phyloP scores from a whole-genome alignment of 2,329 filamentous ascomycete genomes.

The Pestalotiopsis sp. region DNA sequence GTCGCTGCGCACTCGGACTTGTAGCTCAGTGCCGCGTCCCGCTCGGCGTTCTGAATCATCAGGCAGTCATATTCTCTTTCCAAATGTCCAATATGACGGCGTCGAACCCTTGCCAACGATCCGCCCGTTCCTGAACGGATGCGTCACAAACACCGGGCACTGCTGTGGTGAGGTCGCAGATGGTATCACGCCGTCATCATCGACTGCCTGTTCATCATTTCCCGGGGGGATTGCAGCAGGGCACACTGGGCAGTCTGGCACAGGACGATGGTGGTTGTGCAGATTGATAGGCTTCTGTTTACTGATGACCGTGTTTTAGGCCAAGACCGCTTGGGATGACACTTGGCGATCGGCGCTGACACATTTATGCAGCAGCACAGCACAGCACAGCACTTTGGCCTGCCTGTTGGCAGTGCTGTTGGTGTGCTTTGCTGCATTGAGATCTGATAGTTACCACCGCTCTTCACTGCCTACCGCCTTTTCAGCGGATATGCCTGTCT shows the following conservation, averaged over 20 bases:
- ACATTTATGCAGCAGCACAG: not conserved
- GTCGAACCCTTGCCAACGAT: not conserved
- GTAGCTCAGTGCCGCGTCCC: slow-evolving; percentile 3
- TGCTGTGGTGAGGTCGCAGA: not conserved
- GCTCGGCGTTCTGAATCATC: slow-evolving; percentile 10
- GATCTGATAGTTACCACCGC: not conserved
- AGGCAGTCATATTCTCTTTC: slow-evolving; percentile 9
- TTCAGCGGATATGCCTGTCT: not conserved
- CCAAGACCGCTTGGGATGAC: not conserved
- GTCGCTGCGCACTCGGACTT: not conserved
- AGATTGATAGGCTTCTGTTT: not conserved
- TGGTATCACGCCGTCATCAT: not conserved
- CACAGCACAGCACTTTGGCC: not conserved
- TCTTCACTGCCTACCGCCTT: not conserved
- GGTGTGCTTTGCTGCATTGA: not conserved
- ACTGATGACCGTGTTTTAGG: not conserved
- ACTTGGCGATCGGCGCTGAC: not conserved
- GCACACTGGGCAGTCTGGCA: not conserved
- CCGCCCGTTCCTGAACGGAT: not conserved
- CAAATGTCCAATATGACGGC: not conserved
- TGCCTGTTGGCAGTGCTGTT: not conserved
- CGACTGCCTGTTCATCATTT: not conserved
- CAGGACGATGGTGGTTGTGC: not conserved
- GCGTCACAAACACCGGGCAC: not conserved
- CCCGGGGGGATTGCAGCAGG: not conserved